phyloP scores from a whole-genome alignment of 2,329 filamentous ascomycete species.

The Polytolypa hystricis region DNA sequence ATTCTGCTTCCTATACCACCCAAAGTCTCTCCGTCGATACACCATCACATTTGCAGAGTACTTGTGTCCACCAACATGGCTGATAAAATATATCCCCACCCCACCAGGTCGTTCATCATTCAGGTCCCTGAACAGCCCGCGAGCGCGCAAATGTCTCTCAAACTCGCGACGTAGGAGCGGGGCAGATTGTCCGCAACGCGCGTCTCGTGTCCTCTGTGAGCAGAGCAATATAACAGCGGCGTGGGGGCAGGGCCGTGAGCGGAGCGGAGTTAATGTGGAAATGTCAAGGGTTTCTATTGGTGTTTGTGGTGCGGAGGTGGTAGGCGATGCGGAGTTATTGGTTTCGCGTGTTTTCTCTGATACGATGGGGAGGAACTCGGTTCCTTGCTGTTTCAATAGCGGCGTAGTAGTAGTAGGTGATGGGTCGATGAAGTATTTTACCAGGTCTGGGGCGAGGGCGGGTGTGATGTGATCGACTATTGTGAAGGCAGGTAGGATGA shows the following conservation, averaged over 20 bases:
- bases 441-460: slow-evolving; percentile 57
- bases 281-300: slow-evolving; percentile 12
- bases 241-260: slow-evolving; percentile 63
- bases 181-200: slow-evolving; percentile 85
- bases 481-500: slow-evolving; percentile 76
- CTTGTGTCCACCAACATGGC: slow-evolving; percentile 92
- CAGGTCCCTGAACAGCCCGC: slow-evolving; percentile 76
- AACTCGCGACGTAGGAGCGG: slow-evolving; percentile 81
- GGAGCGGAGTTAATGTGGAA: slow-evolving; percentile 33
- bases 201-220: slow-evolving; percentile 88
- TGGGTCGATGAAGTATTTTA: slow-evolving; percentile 56
- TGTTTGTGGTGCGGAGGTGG: slow-evolving; percentile 7
- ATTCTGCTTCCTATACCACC: slow-evolving; percentile 21
- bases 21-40: slow-evolving; percentile 53
- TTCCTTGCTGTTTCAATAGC: slow-evolving; percentile 23
- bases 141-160: slow-evolving; percentile 72
- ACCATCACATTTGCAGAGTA: slow-evolving; percentile 91
- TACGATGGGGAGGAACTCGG: too few species aligned
- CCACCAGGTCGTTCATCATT: slow-evolving; percentile 83
- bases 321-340: slow-evolving; percentile 3
- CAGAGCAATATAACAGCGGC: slow-evolving; percentile 82
- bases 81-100: slow-evolving; percentile 93
- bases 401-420: slow-evolving; percentile 64
- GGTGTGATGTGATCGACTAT: slow-evolving; percentile 77
- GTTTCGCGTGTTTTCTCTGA: slow-evolving; percentile 2